Evolutionary conservation across 2,329 filamentous ascomycete species (phyloP).

Genomic region (Metarhizium anisopliae): DNA sequence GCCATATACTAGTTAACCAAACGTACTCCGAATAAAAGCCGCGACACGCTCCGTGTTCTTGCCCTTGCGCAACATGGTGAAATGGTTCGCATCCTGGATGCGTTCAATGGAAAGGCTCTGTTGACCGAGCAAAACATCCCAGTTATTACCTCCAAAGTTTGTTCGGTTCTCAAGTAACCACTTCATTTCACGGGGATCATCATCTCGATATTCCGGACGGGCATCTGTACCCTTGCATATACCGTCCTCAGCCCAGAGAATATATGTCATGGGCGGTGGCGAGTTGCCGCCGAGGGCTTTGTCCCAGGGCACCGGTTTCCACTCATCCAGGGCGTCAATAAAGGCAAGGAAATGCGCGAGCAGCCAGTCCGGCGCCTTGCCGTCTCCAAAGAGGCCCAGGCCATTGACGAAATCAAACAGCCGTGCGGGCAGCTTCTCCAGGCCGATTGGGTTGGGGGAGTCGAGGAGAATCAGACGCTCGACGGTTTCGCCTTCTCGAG

Average conservation of each 20-base stretch:
- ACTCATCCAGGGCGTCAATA: conserved; percentile 58
- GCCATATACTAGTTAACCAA: neutral
- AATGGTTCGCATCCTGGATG: neutral
- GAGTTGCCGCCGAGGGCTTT: conserved; percentile 26
- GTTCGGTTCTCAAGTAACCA: conserved; percentile 60
- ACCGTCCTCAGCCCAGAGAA: conserved; percentile 65
- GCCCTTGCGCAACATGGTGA: neutral
- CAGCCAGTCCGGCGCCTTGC: conserved; percentile 61
- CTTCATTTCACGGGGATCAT: conserved; percentile 33
- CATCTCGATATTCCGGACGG: conserved; percentile 22
- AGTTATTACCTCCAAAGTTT: conserved; percentile 62
- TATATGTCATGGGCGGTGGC: conserved; percentile 49
- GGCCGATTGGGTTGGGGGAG: conserved; percentile 53
- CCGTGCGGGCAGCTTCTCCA: conserved; percentile 52
- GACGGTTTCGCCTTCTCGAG: conserved; percentile 45
- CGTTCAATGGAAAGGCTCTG: conserved; percentile 2
- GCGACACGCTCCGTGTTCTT: neutral
- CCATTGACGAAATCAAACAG: conserved; percentile 64
- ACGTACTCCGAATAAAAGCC: neutral
- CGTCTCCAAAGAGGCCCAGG: conserved; percentile 61
- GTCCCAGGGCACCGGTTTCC: conserved; percentile 50
- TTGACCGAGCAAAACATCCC: conserved; percentile 56
- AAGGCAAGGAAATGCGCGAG: conserved; percentile 63
- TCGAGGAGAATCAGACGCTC: conserved; percentile 56
- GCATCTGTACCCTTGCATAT: conserved; percentile 57